Conservation (phyloP, 2,329 filamentous ascomycete species). For the Monosporascus sp. region DNA sequence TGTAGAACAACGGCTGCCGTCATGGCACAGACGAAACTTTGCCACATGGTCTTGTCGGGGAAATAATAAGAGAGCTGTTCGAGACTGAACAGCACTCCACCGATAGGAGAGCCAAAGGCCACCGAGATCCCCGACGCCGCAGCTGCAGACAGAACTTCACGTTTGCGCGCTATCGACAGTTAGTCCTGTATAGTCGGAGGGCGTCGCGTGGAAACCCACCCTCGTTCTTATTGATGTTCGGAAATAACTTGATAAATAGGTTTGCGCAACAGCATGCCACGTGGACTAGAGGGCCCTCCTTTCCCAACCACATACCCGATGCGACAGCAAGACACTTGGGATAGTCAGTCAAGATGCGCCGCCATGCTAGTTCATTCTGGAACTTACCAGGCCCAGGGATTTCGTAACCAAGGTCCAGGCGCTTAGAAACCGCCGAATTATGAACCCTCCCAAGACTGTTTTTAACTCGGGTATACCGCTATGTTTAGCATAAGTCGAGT, state of each 20-base stretch:
- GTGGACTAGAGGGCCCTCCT: conserved; percentile 92
- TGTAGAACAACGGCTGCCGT: conserved; percentile 93
- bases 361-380: neutral
- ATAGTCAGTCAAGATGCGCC: conserved; percentile 17
- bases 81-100: conserved; percentile 91
- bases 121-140: conserved; percentile 91
- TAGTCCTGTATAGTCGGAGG: conserved; percentile 14
- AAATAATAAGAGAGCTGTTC: conserved; percentile 98
- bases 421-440: conserved; percentile 82
- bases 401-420: conserved; percentile 86
- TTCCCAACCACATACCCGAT: conserved; percentile 93
- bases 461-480: conserved; percentile 98
- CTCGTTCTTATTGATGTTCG: conserved; percentile 79
- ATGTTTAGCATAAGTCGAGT: conserved; percentile 83
- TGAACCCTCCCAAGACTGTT: conserved; percentile 87
- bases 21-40: conserved; percentile 98
- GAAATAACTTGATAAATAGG: conserved; percentile 84
- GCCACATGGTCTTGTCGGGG: conserved; percentile 99
- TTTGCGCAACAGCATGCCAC: conserved; percentile 96
- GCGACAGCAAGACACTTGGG: conserved; percentile 80
- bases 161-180: conserved; percentile 65
- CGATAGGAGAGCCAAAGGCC: conserved; percentile 89
- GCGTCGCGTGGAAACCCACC: conserved; percentile 39
- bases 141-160: conserved; percentile 87
- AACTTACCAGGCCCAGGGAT: conserved; percentile 72